A percentile compares a stretch with the other conserved stretches of the same genome.
These are phyloP conservation scores for Mucor ambiguus DNA, from an alignment of 371 early-diverging fungal species.

Conservation along the genomic window DNA sequence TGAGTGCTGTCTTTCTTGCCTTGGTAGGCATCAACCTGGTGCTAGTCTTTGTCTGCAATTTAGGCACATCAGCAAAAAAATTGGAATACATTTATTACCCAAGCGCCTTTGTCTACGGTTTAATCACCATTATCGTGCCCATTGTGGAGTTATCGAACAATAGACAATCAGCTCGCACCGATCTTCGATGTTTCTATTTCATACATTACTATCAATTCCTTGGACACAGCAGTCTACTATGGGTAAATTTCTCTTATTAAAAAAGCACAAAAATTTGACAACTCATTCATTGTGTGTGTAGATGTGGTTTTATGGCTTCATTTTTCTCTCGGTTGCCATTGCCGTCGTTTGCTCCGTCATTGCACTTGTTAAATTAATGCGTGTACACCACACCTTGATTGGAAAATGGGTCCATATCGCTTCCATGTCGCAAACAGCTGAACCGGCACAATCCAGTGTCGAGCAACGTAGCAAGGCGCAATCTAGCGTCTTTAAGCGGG, in stretches of 20 bases:
- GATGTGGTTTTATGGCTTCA: constrained; percentile 34
- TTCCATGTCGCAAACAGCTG: background rate
- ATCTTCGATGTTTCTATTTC: constrained; percentile 10
- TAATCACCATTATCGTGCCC: constrained; percentile 16
- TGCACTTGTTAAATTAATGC: constrained; percentile 23
- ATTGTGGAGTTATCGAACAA: background rate
- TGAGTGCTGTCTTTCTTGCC: constrained; percentile 21
- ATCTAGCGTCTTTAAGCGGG: constrained; percentile 17
- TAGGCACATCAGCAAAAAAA: background rate
- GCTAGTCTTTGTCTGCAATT: constrained; percentile 32
- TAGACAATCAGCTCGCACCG: background rate
- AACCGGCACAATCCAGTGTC: background rate
- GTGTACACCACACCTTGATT: constrained; percentile 6
- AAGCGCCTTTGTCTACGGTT: constrained; percentile 13
- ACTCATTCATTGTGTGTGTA: background rate
- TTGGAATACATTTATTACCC: constrained; percentile 8
- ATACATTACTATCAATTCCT: constrained; percentile 16
- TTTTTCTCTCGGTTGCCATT: constrained; percentile 22
- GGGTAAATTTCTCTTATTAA: constrained; percentile 21
- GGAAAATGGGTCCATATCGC: background rate
- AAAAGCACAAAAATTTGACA: too few species aligned
- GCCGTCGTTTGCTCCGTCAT: constrained; percentile 21
- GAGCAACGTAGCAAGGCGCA: constrained; percentile 2
- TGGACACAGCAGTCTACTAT: constrained; percentile 15
- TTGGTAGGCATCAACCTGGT: constrained; percentile 38